These are phyloP conservation scores for Exidia glandulosa DNA, from an alignment of 768 basidiomycete species.

Conservation along the genomic window DNA sequence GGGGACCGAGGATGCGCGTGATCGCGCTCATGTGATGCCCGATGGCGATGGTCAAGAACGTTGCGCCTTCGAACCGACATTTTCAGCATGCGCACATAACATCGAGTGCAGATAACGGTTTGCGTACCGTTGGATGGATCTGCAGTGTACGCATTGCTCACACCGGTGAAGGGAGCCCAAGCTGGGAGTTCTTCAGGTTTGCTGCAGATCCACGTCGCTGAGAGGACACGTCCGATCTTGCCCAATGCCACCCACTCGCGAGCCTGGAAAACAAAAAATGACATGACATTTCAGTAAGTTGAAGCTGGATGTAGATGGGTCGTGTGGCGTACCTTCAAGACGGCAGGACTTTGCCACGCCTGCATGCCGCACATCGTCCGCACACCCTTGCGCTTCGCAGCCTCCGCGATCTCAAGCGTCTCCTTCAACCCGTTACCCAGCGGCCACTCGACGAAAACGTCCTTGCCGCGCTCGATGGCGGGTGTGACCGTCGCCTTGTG, in stretches of 20 bases:
- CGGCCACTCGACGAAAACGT: conserved; percentile 33
- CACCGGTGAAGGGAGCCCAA: background rate
- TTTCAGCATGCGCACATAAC: background rate
- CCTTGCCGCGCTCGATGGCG: conserved; percentile 26
- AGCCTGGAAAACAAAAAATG: background rate
- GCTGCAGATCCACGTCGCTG: background rate
- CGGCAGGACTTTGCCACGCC: conserved; percentile 17
- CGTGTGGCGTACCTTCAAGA: conserved; percentile 19
- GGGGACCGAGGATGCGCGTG: conserved; percentile 20
- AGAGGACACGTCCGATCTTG: background rate
- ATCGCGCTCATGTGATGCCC: conserved; percentile 22
- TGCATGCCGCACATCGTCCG: conserved; percentile 26
- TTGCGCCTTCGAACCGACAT: conserved; percentile 11
- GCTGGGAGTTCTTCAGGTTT: background rate
- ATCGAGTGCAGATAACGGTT: too few species aligned
- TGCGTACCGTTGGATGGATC: background rate
- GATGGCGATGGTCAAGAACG: conserved; percentile 16
- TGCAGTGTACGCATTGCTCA: background rate
- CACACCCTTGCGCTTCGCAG: conserved; percentile 20
- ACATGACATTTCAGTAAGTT: background rate
- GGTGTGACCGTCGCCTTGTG: conserved; percentile 22
- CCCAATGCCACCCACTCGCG: background rate
- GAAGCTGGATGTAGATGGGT: too few species aligned
- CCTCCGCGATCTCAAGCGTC: conserved; percentile 23
- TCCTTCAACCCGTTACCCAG: conserved; percentile 21